These are phyloP conservation scores for Rubia peregrina DNA, from an alignment of 305 asterid species.

Conservation along the genomic window DNA sequence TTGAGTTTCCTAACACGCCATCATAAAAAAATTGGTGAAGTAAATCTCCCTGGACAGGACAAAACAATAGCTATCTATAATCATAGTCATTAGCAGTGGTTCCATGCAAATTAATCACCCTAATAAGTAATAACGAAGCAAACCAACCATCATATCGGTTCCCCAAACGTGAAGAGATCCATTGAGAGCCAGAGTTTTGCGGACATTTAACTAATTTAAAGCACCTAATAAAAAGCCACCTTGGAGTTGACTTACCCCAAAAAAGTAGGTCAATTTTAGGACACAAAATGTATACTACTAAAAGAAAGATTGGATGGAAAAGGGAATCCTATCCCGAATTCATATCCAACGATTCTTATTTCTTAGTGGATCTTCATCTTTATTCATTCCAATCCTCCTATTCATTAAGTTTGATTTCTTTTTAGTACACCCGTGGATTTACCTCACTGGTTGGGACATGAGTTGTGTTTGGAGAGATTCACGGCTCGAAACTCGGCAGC, in stretches of 20 bases:
- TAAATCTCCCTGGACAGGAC: conserved; percentile 8
- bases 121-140: neutral
- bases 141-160: conserved; percentile 18
- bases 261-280: conserved; percentile 51
- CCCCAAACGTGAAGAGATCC: conserved; percentile 27
- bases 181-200: conserved; percentile 11
- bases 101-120: neutral
- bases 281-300: neutral
- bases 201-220: conserved; percentile 2
- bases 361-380: conserved; percentile 17
- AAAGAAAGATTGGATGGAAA: conserved; percentile 25
- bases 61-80: neutral
- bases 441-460: no score
- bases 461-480: no score
- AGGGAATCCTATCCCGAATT: conserved; percentile 62
- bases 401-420: neutral
- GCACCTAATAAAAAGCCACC: conserved; percentile 22
- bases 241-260: conserved; percentile 75
- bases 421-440: no score
- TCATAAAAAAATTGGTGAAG: neutral
- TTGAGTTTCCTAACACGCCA: no score
- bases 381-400: neutral
- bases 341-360: conserved; percentile 9
- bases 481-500: no score
- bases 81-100: neutral